Conservation (phyloP, 129 eudicot genomes). For the Saposhnikovia divaricata region DNA sequence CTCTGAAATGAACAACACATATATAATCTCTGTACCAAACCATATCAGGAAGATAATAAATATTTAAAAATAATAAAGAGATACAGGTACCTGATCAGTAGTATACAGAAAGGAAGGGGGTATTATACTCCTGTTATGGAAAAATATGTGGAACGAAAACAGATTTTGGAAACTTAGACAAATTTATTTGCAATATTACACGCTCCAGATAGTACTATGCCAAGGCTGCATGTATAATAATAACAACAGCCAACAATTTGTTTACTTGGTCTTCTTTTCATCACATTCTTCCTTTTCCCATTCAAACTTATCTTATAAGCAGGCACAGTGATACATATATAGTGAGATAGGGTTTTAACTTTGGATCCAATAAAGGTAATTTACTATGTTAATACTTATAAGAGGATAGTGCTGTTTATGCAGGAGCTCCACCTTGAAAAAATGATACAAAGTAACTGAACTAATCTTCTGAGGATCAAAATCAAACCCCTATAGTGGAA, state of each 20-base stretch:
- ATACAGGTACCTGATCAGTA: neutral
- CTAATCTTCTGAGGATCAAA: neutral
- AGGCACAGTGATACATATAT: neutral
- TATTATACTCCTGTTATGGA: neutral
- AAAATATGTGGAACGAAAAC: neutral
- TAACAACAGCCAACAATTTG: neutral
- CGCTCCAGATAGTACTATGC: neutral
- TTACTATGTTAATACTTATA: neutral
- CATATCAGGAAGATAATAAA: neutral
- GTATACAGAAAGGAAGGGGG: neutral
- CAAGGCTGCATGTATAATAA: neutral
- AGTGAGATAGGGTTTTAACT: neutral
- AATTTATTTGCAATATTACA: neutral
- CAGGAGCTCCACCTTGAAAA: neutral
- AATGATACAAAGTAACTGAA: neutral
- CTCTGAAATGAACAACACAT: constrained; percentile 30
- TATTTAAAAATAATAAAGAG: neutral
- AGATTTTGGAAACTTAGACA: neutral
- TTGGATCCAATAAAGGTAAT: neutral
- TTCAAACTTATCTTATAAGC: neutral
- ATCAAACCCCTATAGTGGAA: neutral
- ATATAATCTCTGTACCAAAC: neutral
- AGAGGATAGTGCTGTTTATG: neutral
- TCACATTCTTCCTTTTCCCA: neutral
- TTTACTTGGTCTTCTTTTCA: neutral